Conservation (phyloP, 331 rosid species). For the Acacia concinna region DNA sequence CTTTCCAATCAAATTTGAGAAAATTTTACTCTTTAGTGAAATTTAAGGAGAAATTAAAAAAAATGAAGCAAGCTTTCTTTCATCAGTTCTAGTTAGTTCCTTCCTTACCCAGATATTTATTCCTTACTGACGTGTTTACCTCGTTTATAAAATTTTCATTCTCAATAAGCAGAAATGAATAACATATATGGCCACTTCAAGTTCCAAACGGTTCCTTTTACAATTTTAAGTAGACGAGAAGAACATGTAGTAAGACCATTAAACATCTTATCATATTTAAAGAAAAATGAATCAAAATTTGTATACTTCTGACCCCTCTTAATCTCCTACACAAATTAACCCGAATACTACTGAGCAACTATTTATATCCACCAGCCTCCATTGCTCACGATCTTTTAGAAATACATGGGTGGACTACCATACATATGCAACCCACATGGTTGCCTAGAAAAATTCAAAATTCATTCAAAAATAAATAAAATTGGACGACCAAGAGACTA, state of each 20-base stretch:
- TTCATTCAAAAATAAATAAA: not conserved
- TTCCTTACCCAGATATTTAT: not conserved
- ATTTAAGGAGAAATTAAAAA: not conserved
- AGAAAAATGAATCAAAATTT: not conserved
- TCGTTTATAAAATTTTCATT: not conserved
- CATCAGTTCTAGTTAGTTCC: not conserved
- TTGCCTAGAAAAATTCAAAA: not conserved
- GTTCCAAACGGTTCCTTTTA: not conserved
- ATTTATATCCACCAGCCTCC: not conserved
- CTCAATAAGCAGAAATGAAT: not conserved
- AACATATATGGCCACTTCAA: not conserved
- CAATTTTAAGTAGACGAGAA: not conserved
- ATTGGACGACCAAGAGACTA: not conserved
- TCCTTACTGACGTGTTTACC: not conserved
- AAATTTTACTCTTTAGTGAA: not conserved
- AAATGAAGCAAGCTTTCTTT: slow-evolving; percentile 3
- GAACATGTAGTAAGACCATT: not conserved
- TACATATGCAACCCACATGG: not conserved
- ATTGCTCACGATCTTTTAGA: not conserved
- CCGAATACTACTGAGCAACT: not conserved
- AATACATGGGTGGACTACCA: not conserved
- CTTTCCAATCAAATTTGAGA: not conserved
- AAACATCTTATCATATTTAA: not conserved
- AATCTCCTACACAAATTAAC: not conserved
- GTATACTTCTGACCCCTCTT: not conserved